These are phyloP conservation scores for Salix caprea DNA, from an alignment of 345 rosid genomes.

Conservation along the genomic window DNA sequence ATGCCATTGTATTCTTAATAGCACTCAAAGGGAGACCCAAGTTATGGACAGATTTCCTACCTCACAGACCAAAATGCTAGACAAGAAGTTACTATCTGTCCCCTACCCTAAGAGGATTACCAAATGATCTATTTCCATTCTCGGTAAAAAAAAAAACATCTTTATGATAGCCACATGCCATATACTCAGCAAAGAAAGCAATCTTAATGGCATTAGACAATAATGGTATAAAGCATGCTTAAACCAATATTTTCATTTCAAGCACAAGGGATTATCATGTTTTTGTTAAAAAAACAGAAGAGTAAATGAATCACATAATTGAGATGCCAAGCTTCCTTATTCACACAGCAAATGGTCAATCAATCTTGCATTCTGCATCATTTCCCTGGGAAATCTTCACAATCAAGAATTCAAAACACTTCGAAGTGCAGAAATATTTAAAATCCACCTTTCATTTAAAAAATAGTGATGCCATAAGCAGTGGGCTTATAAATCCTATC, in stretches of 20 bases:
- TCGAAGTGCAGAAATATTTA: background rate
- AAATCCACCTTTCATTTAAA: background rate
- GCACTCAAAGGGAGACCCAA: background rate
- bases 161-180: background rate
- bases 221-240: background rate
- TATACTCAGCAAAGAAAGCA: background rate
- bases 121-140: no score
- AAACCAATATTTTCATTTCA: background rate
- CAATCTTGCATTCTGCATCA: background rate
- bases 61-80: background rate
- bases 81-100: background rate
- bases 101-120: background rate
- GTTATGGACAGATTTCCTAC: background rate
- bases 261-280: background rate
- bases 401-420: background rate
- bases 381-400: background rate
- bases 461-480: background rate
- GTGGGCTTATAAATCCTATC: background rate
- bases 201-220: background rate
- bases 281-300: background rate
- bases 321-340: background rate
- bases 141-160: background rate
- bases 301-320: background rate
- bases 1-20: background rate
- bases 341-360: background rate